These are phyloP conservation scores for Erythrophleum fordii DNA, from an alignment of 306 rosid genomes.

Conservation along the genomic window DNA sequence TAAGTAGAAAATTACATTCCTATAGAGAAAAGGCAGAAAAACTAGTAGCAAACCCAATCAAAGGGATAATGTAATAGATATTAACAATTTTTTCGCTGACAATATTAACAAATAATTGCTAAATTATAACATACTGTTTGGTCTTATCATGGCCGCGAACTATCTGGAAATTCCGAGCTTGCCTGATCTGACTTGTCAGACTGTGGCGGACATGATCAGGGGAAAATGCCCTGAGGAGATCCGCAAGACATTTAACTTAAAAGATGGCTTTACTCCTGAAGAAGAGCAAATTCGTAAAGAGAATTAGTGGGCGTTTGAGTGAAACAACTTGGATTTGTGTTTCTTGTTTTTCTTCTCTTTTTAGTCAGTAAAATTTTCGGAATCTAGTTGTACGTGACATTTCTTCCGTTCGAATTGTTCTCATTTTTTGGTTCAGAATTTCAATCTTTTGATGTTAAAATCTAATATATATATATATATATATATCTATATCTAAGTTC, in stretches of 20 bases:
- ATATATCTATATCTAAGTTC: too few species aligned
- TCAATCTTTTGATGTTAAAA: too few species aligned
- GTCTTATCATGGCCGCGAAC: conserved; percentile 51
- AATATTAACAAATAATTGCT: conserved; percentile 4
- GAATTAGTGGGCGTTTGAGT: conserved; percentile 46
- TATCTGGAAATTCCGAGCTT: conserved; percentile 38
- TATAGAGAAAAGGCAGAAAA: conserved; percentile 26
- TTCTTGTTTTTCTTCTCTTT: too few species aligned
- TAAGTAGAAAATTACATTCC: conserved; percentile 26
- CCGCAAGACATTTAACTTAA: conserved; percentile 39
- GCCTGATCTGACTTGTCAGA: conserved; percentile 44
- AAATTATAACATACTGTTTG: conserved; percentile 63
- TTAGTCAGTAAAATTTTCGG: too few species aligned
- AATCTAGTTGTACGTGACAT: too few species aligned
- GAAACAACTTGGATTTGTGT: too few species aligned
- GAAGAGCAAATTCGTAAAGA: conserved; percentile 36
- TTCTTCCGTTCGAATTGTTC: too few species aligned
- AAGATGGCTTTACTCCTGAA: conserved; percentile 44
- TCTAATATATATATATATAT: too few species aligned
- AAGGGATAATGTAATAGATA: conserved; percentile 29
- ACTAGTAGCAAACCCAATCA: conserved; percentile 25
- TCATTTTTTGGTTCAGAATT: too few species aligned
- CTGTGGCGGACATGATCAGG: conserved; percentile 37
- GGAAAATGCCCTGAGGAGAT: conserved; percentile 36
- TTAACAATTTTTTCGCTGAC: not conserved